phyloP scores from a whole-genome alignment of 129 eudicot species.

The Lonicera japonica region DNA sequence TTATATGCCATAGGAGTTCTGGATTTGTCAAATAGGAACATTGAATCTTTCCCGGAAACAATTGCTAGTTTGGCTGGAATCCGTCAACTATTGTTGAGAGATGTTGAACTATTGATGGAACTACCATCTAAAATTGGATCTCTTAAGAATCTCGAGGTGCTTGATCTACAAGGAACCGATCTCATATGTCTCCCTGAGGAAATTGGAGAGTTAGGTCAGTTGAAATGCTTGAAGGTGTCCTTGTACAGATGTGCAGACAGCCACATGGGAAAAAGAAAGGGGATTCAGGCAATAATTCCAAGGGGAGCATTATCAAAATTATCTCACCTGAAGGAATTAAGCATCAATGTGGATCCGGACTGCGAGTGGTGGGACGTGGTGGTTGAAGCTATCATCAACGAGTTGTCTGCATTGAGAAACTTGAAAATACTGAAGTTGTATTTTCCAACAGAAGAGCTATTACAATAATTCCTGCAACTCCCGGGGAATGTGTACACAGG shows the following conservation, averaged over 20 bases:
- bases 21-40: constrained; percentile 26
- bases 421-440: constrained; percentile 23
- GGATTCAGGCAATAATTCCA: constrained; percentile 25
- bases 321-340: constrained; percentile 22
- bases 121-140: constrained; percentile 28
- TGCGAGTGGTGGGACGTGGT: constrained; percentile 31
- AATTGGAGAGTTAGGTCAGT: background rate
- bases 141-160: constrained; percentile 16
- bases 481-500: background rate
- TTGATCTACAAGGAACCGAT: constrained; percentile 21
- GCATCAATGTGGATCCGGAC: constrained; percentile 22
- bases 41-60: constrained; percentile 12
- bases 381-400: constrained; percentile 20
- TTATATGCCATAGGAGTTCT: constrained; percentile 9
- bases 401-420: constrained; percentile 12
- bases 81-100: constrained; percentile 11
- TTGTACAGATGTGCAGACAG: constrained; percentile 19
- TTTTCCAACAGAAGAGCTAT: constrained; percentile 22
- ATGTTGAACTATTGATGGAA: constrained; percentile 13
- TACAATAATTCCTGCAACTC: constrained; percentile 18
- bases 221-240: constrained; percentile 12
- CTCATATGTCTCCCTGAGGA: constrained; percentile 14
- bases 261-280: constrained; percentile 5
- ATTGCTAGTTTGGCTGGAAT: constrained; percentile 16
- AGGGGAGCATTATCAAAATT: constrained; percentile 21